Base-by-base conservation (phyloP, 2,329 filamentous ascomycete species). In the Neonectria sp. region DNA sequence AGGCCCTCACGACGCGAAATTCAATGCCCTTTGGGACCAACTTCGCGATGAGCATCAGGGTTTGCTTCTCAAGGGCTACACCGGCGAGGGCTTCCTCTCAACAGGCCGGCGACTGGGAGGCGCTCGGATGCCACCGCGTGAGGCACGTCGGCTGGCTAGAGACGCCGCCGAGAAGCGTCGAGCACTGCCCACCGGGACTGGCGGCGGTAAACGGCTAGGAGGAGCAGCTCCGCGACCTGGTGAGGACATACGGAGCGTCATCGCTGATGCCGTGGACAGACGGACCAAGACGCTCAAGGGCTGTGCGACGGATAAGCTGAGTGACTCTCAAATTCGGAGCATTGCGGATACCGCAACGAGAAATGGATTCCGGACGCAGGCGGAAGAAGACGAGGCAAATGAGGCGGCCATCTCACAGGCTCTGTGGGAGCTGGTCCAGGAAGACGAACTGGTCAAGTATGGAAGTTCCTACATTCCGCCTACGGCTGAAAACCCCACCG, bases 311-410 rank as follows among this genome's bases (percentile, higher is more conserved):
- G 90, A 90, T 13, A 91, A 88, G 40, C 88, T 89, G 53, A 88
- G 90, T 68, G 90, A 91, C 52, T 83, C 85, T n/a, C 88, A 91
- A 75, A 89, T 95, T 24, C 86, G 86, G 4, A 87, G 90, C 53
- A 88, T 93, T 43, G 85, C 84, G 17, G 88, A 93, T 59, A 83
- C 83, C 65, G 92, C 91, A 43, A 90, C 89, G 6, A 85, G 85
- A 63, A 92, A 92, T 71, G 93, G 94, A 0, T 95, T 97, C 82
- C 89, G 88, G 67, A 98, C 95, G 0, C 89, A 93, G 75, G 94
- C 94, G 0, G 94, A 97, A 71, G 93, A 97, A 78, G 94, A 97
- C 62, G 92, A 95, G 73, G 95, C 94, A 4, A 97, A 97, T 74
- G 94, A 97, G 63, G 86, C 89, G 27, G 95, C 95, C 6, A 97